Evolutionary conservation across 1,284 basidiomycete genomes (phyloP), one percentile per base, ranked within the genome.

Genomic region (Pseudozyma hubeiensis): DNA sequence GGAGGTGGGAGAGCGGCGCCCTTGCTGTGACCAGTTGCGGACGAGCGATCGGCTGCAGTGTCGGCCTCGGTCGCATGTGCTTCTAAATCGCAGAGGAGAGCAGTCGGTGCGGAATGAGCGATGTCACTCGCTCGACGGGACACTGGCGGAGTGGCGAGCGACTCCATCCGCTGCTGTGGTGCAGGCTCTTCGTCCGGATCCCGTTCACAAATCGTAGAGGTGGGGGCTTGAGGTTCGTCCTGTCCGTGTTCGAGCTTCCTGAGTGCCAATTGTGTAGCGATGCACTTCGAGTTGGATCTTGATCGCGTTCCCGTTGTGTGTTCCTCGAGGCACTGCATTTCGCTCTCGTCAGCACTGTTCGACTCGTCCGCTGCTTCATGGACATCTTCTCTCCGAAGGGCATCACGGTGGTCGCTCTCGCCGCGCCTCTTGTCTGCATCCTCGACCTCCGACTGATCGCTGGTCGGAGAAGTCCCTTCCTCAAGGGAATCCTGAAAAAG

Each of bases 141-240:
- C 7, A 63, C 19, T 1, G 70, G 70, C 2, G 70, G 70, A 17
- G 70, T 74, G 9, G 65, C 70, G 13, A 74, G 64, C 33, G 62
- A 58, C 19, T 68, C 61, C 29, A 74, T 33, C 19, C 67, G 48
- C 13, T 59, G 61, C 16, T 53, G 43, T 9, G 44, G 50, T 31
- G 43, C 56, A 17, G 43, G 9, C 3, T 35, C n/a, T 4, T 46
- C 35, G 33, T 6, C 11, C 39, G 16, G 14, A 10, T 16, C 24
- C 10, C 24, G n/a, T 40, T 24, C 29, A 29, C 50, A 37, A 2
- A 14, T 14, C 8, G 35, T 37, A 37, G 8, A 24, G 24, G 24
- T 24, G 24, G 24, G 24, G 24, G 24, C 24, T 24, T 24, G 24
- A 2, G 1, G 2, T 24, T 24, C 24, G 24, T 24, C 24, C 24